These are phyloP conservation scores for Aspergillus quadrilineatus DNA, from an alignment of 2,329 filamentous ascomycete genomes.

Conservation along the genomic window DNA sequence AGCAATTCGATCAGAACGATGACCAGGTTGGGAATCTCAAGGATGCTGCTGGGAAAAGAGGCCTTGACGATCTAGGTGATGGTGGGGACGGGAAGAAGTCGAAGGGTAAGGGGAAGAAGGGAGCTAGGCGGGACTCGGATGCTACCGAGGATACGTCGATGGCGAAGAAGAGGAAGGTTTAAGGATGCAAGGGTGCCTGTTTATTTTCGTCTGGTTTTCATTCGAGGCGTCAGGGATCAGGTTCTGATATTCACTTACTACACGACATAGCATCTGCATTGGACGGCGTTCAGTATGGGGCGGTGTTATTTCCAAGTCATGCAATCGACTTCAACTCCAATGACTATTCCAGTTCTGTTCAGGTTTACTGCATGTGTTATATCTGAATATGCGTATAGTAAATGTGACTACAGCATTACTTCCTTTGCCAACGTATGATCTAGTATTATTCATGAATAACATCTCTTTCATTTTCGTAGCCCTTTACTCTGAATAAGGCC, in stretches of 20 bases:
- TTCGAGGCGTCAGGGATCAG: slow-evolving; percentile 12
- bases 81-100: slow-evolving; percentile 33
- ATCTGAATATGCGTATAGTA: no score
- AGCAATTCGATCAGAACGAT: slow-evolving; percentile 52
- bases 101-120: slow-evolving; percentile 38
- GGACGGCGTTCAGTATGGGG: slow-evolving; percentile 8
- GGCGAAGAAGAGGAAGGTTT: slow-evolving; percentile 36
- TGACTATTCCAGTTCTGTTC: neutral
- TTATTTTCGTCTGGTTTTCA: neutral
- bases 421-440: neutral
- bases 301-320: neutral
- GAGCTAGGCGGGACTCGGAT: slow-evolving; percentile 33
- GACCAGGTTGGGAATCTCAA: slow-evolving; percentile 41
- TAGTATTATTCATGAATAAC: slow-evolving; percentile 7
- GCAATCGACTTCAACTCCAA: neutral
- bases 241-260: slow-evolving; percentile 6
- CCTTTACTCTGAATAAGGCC: slow-evolving; percentile 27
- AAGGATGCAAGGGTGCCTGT: neutral
- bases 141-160: slow-evolving; percentile 35
- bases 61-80: slow-evolving; percentile 31
- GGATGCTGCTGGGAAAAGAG: slow-evolving; percentile 39
- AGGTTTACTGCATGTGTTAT: no score
- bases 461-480: slow-evolving; percentile 11
- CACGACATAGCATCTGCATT: slow-evolving; percentile 12
- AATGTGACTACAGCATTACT: neutral